phyloP scores from a whole-genome alignment of 495 filamentous ascomycete genomes.

The Aspergillus haitiensis region DNA sequence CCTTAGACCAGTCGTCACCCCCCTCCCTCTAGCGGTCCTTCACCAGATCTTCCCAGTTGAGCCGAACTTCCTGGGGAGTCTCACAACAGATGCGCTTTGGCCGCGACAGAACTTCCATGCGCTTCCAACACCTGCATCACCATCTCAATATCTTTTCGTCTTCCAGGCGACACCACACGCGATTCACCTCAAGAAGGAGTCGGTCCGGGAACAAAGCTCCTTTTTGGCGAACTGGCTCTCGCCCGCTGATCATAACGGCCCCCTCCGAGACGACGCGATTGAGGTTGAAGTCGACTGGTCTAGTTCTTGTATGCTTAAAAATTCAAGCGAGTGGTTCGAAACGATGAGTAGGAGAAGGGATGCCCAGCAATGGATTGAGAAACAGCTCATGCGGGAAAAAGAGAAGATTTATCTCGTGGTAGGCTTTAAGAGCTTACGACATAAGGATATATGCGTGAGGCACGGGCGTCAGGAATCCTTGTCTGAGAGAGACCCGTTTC shows the following conservation, averaged over 20 bases:
- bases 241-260: neutral
- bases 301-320: neutral
- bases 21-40: neutral
- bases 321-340: neutral
- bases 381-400: neutral
- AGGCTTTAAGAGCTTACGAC: neutral
- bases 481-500: neutral
- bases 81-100: neutral
- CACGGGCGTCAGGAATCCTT: neutral
- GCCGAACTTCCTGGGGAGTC: neutral
- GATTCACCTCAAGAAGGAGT: neutral
- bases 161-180: neutral
- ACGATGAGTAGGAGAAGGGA: neutral
- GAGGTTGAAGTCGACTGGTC: neutral
- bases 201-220: neutral
- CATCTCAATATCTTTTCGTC: neutral
- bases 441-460: neutral
- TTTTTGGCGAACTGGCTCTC: neutral
- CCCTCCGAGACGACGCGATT: neutral
- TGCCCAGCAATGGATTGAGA: neutral
- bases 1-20: neutral
- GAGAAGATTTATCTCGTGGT: neutral
- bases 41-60: neutral
- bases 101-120: constrained; percentile 5
- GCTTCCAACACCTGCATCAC: neutral